phyloP scores from a whole-genome alignment of 2,329 filamentous ascomycete species.

The Parastagonospora avenae region DNA sequence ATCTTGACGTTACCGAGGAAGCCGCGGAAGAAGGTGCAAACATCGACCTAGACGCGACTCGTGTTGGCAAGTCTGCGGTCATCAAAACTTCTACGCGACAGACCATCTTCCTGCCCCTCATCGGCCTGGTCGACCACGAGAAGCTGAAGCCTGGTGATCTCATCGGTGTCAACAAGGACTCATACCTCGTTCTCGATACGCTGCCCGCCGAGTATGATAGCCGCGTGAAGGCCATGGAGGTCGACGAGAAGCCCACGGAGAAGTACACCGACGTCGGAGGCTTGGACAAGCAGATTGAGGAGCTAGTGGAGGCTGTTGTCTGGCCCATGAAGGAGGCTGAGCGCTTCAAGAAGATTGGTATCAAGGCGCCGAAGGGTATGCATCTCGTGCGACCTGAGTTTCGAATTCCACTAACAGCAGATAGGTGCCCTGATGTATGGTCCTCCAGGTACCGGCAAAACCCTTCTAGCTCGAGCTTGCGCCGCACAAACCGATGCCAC shows the following conservation, averaged over 20 bases:
- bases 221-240: constrained; percentile 99
- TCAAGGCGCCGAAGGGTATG: constrained; percentile 97
- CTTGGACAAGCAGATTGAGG: constrained; percentile 98
- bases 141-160: constrained; percentile 94
- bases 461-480: constrained; percentile 89
- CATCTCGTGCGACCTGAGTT: not conserved
- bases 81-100: constrained; percentile 99
- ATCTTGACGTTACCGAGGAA: constrained; percentile 94
- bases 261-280: constrained; percentile 99
- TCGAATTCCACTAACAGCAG: constrained; percentile 12
- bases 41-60: constrained; percentile 94
- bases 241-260: constrained; percentile 98
- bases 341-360: constrained; percentile 98
- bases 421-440: constrained; percentile 95
- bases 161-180: constrained; percentile 99
- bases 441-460: constrained; percentile 88
- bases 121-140: constrained; percentile 94
- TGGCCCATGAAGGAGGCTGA: constrained; percentile 99
- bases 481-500: constrained; percentile 98
- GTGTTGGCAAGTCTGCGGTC: constrained; percentile 96
- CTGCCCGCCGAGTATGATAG: constrained; percentile 98
- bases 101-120: constrained; percentile 97
- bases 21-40: constrained; percentile 98
- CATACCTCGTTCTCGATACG: constrained; percentile 95
- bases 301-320: constrained; percentile 96